Evolutionary conservation across 169 alveolate species (phyloP).

Genomic region (Eimeria necatrix): DNA sequence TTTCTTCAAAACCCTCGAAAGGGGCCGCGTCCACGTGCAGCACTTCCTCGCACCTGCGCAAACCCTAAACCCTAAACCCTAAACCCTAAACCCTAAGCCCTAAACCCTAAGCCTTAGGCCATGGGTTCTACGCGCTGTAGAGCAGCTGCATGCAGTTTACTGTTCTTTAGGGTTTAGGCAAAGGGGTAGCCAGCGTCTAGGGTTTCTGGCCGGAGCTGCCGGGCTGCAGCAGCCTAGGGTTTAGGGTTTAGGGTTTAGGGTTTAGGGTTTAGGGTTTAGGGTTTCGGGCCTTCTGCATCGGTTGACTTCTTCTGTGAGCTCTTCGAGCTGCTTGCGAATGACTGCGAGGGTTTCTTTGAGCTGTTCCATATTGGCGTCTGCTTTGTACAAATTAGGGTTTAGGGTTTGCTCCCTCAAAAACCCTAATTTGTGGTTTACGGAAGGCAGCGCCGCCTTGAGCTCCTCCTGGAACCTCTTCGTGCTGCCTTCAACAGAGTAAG

Average conservation of each 20-base stretch:
- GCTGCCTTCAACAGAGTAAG: slow-evolving; percentile 54
- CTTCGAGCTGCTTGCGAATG: slow-evolving; percentile 57
- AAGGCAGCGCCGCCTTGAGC: slow-evolving; percentile 41
- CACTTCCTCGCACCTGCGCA: slow-evolving; percentile 81
- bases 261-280: slow-evolving; percentile 16
- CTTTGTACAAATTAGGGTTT: not conserved
- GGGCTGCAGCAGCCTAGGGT: not conserved
- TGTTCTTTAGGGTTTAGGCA: not conserved
- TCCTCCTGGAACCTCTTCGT: slow-evolving; percentile 70
- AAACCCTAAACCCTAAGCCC: not conserved
- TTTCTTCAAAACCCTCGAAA: slow-evolving; percentile 82
- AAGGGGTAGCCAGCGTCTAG: too few species aligned
- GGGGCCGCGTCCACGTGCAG: slow-evolving; percentile 76
- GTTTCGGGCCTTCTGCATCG: slow-evolving; percentile 28
- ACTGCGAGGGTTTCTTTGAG: not conserved
- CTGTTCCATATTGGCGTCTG: not conserved
- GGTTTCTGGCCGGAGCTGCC: not conserved
- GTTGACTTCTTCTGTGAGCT: slow-evolving; percentile 43
- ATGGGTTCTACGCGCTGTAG: too few species aligned
- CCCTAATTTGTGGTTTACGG: not conserved
- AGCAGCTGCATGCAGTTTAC: not conserved
- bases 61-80: not conserved
- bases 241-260: not conserved
- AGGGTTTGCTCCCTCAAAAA: not conserved
- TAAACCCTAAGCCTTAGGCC: slow-evolving; percentile 4